phyloP scores from a whole-genome alignment of 2,329 filamentous ascomycete species.

The Penicillium palitans region DNA sequence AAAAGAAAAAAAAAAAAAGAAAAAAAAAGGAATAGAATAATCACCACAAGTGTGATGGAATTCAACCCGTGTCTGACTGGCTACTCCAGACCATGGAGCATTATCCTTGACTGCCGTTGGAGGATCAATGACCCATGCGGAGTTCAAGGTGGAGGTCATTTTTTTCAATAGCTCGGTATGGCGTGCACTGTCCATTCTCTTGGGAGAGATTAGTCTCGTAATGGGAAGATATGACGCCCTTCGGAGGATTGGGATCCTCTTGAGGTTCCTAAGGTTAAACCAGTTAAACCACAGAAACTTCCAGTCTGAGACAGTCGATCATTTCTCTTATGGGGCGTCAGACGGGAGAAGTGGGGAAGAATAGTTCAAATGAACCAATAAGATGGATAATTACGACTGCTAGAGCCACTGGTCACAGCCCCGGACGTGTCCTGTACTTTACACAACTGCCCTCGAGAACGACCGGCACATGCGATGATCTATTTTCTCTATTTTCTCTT shows the following conservation, averaged over 20 bases:
- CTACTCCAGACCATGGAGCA: slow-evolving; percentile 7
- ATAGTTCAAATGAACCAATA: neutral
- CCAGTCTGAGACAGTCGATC: slow-evolving; percentile 1
- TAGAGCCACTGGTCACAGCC: neutral
- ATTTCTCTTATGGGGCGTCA: neutral
- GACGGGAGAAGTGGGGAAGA: neutral
- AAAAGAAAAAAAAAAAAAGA: neutral
- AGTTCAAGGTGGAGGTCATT: neutral
- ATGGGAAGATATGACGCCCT: neutral
- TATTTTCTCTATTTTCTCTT: neutral
- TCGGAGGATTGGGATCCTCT: neutral
- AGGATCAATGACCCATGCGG: slow-evolving; percentile 6
- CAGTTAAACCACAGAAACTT: neutral
- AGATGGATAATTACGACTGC: neutral
- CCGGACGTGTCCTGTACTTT: neutral
- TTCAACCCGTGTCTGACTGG: slow-evolving; percentile 5
- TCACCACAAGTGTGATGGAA: neutral
- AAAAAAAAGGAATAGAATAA: neutral
- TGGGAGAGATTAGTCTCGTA: neutral
- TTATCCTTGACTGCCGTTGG: slow-evolving; percentile 12
- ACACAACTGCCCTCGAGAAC: neutral
- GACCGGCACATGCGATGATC: neutral
- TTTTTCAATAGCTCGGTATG: slow-evolving; percentile 11
- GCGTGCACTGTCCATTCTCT: slow-evolving; percentile 4
- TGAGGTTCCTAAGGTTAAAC: slow-evolving; percentile 2